Percentiles rank a stretch among this genome's conserved stretches.
phyloP scores from a whole-genome alignment of 192 early-diverging fungal genomes.

The Powellomyces hirtus region DNA sequence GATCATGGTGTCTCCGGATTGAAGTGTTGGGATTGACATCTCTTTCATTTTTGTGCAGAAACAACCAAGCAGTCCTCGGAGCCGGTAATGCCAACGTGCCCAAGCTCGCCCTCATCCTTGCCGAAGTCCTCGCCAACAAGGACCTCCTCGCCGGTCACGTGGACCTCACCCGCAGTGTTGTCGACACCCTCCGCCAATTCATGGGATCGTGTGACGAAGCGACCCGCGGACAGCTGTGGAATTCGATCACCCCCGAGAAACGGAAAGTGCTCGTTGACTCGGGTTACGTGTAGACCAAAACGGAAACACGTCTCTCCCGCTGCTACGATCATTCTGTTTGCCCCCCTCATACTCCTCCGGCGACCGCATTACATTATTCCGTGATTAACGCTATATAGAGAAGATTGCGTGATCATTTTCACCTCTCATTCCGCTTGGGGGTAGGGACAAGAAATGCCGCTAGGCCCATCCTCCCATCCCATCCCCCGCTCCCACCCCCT shows the following conservation, averaged over 20 bases:
- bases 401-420: no score
- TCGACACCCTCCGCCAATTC: background rate
- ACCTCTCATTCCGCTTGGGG: no score
- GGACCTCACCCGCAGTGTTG: background rate
- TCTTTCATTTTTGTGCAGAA: conserved; percentile 31
- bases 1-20: background rate
- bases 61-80: conserved; percentile 63
- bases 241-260: conserved; percentile 1
- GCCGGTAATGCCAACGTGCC: conserved; percentile 61
- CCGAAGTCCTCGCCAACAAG: conserved; percentile 52
- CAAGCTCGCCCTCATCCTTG: conserved; percentile 58
- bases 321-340: no score
- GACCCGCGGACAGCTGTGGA: conserved; percentile 9
- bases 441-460: no score
- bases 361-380: no score
- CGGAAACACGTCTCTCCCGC: no score
- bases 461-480: no score
- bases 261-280: conserved; percentile 3
- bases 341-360: no score
- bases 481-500: no score
- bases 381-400: no score
- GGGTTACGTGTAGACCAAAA: conserved; percentile 18
- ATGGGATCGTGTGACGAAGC: background rate
- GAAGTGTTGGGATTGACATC: background rate
- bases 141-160: conserved; percentile 3